Evolutionary conservation across 768 basidiomycete genomes (phyloP).

Genomic region (Suillus plorans): DNA sequence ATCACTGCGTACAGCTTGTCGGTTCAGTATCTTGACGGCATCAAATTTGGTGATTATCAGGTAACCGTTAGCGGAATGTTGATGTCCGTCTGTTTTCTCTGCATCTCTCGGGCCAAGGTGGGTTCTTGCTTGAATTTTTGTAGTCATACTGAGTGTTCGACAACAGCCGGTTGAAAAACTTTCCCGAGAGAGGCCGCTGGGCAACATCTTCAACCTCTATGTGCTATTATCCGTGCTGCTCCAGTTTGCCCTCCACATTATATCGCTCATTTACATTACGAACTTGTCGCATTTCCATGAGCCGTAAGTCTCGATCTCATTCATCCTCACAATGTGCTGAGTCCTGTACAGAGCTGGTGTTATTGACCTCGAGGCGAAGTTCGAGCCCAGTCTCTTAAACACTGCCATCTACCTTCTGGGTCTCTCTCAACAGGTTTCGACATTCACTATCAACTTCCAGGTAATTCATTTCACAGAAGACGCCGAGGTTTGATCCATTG

Average conservation of each 20-base stretch:
- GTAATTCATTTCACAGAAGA: conserved; percentile 29
- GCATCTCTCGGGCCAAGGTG: conserved; percentile 93
- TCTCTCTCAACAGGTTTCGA: conserved; percentile 96
- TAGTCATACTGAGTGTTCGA: conserved; percentile 2
- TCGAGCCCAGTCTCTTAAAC: conserved; percentile 92
- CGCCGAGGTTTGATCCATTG: neutral
- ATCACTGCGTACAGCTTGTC: conserved; percentile 99
- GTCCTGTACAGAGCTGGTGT: conserved; percentile 51
- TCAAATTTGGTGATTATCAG: conserved; percentile 99
- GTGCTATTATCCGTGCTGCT: conserved; percentile 88
- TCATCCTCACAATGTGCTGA: conserved; percentile 8
- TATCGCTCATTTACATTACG: conserved; percentile 90
- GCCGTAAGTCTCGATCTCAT: conserved; percentile 50
- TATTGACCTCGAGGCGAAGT: conserved; percentile 95
- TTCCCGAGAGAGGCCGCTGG: conserved; percentile 57
- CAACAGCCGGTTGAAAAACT: conserved; percentile 92
- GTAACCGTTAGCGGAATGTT: conserved; percentile 89
- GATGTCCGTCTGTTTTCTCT: conserved; percentile 95
- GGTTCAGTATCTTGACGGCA: conserved; percentile 97
- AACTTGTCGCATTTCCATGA: conserved; percentile 76
- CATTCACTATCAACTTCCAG: conserved; percentile 98
- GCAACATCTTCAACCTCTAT: conserved; percentile 91
- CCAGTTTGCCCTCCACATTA: conserved; percentile 94
- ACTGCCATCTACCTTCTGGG: conserved; percentile 96
- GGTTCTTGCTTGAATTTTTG: conserved; percentile 17